These are phyloP conservation scores for Diutina mesorugosa DNA, from an alignment of 1,139 yeast genomes.

Conservation along the genomic window DNA sequence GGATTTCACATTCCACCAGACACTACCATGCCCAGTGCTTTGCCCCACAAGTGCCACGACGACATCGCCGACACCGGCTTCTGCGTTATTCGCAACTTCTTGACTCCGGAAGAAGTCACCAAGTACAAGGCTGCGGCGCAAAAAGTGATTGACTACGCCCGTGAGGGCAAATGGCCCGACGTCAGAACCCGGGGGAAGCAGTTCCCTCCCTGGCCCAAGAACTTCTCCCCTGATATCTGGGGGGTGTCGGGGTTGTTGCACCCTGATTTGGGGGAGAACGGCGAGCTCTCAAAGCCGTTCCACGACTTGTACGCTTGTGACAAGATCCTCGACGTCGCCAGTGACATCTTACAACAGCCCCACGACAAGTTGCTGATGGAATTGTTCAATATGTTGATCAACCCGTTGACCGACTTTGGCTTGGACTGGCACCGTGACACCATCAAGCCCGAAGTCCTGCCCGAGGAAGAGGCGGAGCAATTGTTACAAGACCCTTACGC, in stretches of 20 bases:
- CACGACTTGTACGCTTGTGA: conserved; percentile 33
- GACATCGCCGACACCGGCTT: conserved; percentile 33
- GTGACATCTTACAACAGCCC: conserved; percentile 32
- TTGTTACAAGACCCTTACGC: conserved; percentile 29
- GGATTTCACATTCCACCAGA: background rate
- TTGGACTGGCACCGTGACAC: conserved; percentile 48
- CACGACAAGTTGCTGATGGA: conserved; percentile 32
- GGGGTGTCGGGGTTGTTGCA: conserved; percentile 39
- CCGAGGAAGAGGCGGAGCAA: conserved; percentile 32
- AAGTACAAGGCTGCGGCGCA: conserved; percentile 26
- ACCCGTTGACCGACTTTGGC: conserved; percentile 42
- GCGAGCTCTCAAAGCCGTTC: conserved; percentile 22
- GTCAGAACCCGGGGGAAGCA: conserved; percentile 44
- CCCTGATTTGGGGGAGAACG: conserved; percentile 24
- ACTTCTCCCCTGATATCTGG: conserved; percentile 45
- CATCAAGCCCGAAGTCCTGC: conserved; percentile 35
- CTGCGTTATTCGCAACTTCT: conserved; percentile 28
- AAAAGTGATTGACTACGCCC: conserved; percentile 29
- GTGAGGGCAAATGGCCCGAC: conserved; percentile 39
- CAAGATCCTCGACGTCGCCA: conserved; percentile 26
- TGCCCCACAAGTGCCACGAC: conserved; percentile 10
- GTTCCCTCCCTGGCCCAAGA: conserved; percentile 48
- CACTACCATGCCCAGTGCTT: background rate
- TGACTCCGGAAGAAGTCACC: conserved; percentile 27
- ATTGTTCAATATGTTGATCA: conserved; percentile 42